Base-by-base conservation (phyloP, 2,329 filamentous ascomycete genomes). In the Sclerotinia sclerotiorum region DNA sequence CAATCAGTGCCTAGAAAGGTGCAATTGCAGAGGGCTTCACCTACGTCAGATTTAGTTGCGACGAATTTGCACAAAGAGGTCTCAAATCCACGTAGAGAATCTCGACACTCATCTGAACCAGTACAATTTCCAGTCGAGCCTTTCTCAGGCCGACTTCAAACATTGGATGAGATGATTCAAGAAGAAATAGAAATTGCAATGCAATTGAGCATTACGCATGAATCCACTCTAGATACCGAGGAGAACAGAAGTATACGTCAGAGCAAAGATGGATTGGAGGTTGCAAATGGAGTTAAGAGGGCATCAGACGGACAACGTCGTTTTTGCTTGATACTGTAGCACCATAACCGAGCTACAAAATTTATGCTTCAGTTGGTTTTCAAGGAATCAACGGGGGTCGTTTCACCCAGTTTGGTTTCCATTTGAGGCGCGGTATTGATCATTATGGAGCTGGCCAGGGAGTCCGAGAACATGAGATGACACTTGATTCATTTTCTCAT, bases 131-230 rank as follows among this genome's bases (percentile, higher is more conserved):
- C 15, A 32, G 11, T 17, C 2, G 13, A 55, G 3, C 4, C 13
- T 35, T 24, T 29, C 4, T 10, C 44, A 19, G 10, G 29, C 4
- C 10, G 27, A 4, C 58, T 35, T 19, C 58, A 61, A 15, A 61
- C 44, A 49, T 48, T 61, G 3, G 58, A 61, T 49, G 58, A 49
- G 27, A 61, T 61, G 58, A 61, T 61, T 10, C 29, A 49, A 35
- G 58, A 49, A 17, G 44, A 61, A 35, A n/a, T 13, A 6, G 29
- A 48, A 19, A 49, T 35, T 61, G 27, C 44, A 11, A 49, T 13
- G 21, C 44, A 49, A 61, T 32, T 35, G 15, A 19, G 35, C 39
- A 27, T 1, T 58, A 3, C 27, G 35, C 55, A 39, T 11, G 55
- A 8, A 42, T 42, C 55, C 17, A n/a, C n/a, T 27, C 15, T 39